Evolutionary conservation across 345 rosid genomes (phyloP).

Genomic region (Garcia nutans): DNA sequence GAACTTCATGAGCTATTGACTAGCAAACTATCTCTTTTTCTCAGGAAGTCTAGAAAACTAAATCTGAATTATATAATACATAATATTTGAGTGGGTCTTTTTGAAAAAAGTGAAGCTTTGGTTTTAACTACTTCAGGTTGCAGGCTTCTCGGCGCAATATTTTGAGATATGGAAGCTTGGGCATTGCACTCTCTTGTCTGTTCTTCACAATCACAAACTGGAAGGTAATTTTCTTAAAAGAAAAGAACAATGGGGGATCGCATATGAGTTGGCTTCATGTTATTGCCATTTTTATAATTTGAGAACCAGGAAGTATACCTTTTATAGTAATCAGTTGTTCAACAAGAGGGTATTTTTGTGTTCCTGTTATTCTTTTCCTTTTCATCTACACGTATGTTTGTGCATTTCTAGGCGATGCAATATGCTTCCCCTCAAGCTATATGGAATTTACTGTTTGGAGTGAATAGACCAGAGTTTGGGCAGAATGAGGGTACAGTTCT

Average conservation of each 20-base stretch:
- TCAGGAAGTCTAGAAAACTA: not conserved
- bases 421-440: slow-evolving; percentile 87
- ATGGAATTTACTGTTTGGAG: slow-evolving; percentile 77
- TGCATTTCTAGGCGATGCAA: slow-evolving; percentile 73
- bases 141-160: slow-evolving; percentile 86
- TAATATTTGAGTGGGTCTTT: not conserved
- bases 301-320: not conserved
- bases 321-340: no score
- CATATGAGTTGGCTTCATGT: not conserved
- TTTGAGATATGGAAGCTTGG: slow-evolving; percentile 85
- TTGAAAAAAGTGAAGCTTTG: slow-evolving; percentile 15
- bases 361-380: not conserved
- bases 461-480: slow-evolving; percentile 46
- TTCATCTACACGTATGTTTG: not conserved
- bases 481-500: slow-evolving; percentile 44
- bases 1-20: not conserved
- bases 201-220: slow-evolving; percentile 55
- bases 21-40: not conserved
- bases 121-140: slow-evolving; percentile 39
- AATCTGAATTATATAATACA: not conserved
- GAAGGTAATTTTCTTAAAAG: slow-evolving; percentile 51
- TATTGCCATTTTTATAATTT: not conserved
- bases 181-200: slow-evolving; percentile 69
- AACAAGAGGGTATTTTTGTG: no score
- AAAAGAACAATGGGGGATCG: not conserved